These are phyloP conservation scores for sweet orange (Citrus sinensis) DNA, from an alignment of 345 rosid species.

Conservation along the genomic window DVS_A1.0 CM039164.1:23690001-23690500, in stretches of 20 bases:
- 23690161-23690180: slow-evolving; percentile 73
- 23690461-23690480: slow-evolving; percentile 72
- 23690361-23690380: slow-evolving; percentile 88
- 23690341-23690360: slow-evolving; percentile 92
- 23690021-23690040: neutral
- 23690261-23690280: slow-evolving; percentile 61
- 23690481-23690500: slow-evolving; percentile 84
- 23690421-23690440: slow-evolving; percentile 73
- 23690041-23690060: too few relatives aligned
- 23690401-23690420: slow-evolving; percentile 88
- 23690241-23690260: slow-evolving; percentile 84
- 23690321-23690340: slow-evolving; percentile 72
- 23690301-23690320: slow-evolving; percentile 72
- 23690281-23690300: slow-evolving; percentile 71
- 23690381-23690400: slow-evolving; percentile 91
- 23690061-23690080: neutral
- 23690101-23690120: neutral
- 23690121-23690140: slow-evolving; percentile 39
- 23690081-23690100: neutral
- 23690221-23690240: slow-evolving; percentile 91
- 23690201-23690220: slow-evolving; percentile 95
- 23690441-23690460: slow-evolving; percentile 53
- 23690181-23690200: slow-evolving; percentile 69
- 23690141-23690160: slow-evolving; percentile 83
- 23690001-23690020: too few relatives aligned